Evolutionary conservation across 176 grass and related monocot genomes (phyloP).

Genomic region (Musa itinerans): DNA sequence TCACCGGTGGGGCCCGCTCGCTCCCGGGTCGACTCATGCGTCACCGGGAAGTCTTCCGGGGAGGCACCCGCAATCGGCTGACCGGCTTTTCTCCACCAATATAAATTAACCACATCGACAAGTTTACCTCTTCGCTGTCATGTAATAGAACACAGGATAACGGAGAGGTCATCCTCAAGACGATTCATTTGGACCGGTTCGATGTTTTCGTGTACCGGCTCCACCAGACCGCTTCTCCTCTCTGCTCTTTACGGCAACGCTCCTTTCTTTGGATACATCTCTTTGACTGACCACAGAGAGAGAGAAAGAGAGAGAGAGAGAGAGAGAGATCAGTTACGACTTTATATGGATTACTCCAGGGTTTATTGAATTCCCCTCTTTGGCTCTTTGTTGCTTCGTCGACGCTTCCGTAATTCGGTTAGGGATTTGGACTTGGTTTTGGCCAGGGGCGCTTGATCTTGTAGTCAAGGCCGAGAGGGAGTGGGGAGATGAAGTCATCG

Average conservation of each 20-base stretch:
- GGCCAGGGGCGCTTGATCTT: background rate
- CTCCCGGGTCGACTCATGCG: background rate
- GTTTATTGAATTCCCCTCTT: background rate
- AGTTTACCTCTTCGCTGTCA: background rate
- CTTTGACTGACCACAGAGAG: background rate
- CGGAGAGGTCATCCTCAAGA: background rate
- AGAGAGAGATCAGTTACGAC: background rate
- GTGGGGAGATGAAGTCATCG: constrained; percentile 67
- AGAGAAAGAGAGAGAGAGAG: background rate
- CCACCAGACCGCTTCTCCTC: background rate
- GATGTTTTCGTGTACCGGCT: background rate
- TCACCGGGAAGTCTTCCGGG: too few relatives aligned
- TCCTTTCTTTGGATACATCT: background rate
- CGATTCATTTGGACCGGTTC: background rate
- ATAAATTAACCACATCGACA: background rate
- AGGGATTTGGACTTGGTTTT: background rate
- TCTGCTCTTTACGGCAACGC: background rate
- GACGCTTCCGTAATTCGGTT: background rate
- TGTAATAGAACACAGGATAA: background rate
- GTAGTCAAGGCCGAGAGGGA: too few relatives aligned
- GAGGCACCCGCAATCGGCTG: too few relatives aligned
- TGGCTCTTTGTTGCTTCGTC: background rate
- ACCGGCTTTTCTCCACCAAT: background rate
- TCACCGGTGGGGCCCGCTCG: background rate
- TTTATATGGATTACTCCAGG: too few relatives aligned